Evolutionary conservation across 345 rosid genomes (phyloP), one percentile per base, ranked within the genome.

Genomic region (Hypericum perforatum): DNA sequence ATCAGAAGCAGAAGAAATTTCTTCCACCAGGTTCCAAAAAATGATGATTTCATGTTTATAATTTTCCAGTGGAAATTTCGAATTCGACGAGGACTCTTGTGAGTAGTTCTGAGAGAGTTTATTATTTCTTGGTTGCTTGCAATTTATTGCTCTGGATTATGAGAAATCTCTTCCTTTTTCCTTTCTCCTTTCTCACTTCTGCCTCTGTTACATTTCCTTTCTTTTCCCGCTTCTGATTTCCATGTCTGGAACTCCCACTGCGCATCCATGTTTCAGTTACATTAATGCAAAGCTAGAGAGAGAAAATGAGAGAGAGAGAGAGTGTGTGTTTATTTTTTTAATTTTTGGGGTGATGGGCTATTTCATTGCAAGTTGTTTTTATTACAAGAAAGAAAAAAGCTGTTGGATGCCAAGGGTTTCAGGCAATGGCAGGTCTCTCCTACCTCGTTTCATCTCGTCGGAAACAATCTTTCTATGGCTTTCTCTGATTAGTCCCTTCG

Each of bases 401-500:
- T 76, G 67, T 22, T 22, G 32, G 32, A 22, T 22, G 32, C 41
- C 50, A 14, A 51, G 46, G 64, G 47, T 61, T 55, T 52, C 69
- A 52, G 68, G 43, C 41, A 22, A 22, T 22, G 32, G 32, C 32
- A 22, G 32, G 32, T 22, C 32, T 22, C 32, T 22, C 32, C 32
- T 22, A 22, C 32, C 32, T 22, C 7, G 37, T 13, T 55, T 38
- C 48, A 36, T 54, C 37, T 22, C 32, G 4, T 22, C 32, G 32
- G 32, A 22, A 60, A 49, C 56, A 56, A 14, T 69, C 65, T 62
- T 76, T 72, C 77, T 64, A 53, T 75, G 71, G 62, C 67, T 69
- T 71, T 77, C 69, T 74, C 73, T 66, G 68, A 57, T 60, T 39
- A 61, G 42, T 58, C 67, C 43, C 72, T 67, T 68, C 32, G 32